These are phyloP conservation scores for Diaporthe helianthi DNA, from an alignment of 2,329 filamentous ascomycete genomes.

Conservation along the genomic window DNA sequence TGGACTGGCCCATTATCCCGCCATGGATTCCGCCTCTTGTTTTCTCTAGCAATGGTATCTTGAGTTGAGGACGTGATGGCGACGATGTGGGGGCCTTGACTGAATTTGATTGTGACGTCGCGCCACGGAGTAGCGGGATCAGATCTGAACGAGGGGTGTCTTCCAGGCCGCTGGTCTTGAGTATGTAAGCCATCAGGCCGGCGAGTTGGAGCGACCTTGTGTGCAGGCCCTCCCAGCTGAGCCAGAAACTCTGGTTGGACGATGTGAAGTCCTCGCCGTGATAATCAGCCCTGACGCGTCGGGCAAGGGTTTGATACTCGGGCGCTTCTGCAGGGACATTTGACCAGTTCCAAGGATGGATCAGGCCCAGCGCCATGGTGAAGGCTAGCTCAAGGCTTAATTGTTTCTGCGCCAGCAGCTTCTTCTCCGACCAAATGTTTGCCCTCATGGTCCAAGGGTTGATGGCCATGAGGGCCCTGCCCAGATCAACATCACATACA, in stretches of 20 bases:
- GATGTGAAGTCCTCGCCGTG: slow-evolving; percentile 28
- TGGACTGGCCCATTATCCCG: slow-evolving; percentile 14
- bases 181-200: slow-evolving; percentile 32
- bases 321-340: slow-evolving; percentile 5
- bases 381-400: slow-evolving; percentile 33
- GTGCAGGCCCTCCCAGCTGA: slow-evolving; percentile 35
- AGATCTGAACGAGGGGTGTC: slow-evolving; percentile 34
- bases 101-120: background rate
- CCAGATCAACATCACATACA: slow-evolving; percentile 31
- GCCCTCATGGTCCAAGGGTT: slow-evolving; percentile 33
- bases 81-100: background rate
- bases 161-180: slow-evolving; percentile 28
- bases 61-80: background rate
- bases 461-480: slow-evolving; percentile 30
- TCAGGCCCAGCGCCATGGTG: slow-evolving; percentile 29
- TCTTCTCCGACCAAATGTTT: slow-evolving; percentile 30
- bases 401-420: slow-evolving; percentile 29
- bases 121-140: slow-evolving; percentile 27
- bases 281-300: slow-evolving; percentile 31
- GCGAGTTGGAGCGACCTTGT: slow-evolving; percentile 34
- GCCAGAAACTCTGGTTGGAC: slow-evolving; percentile 33
- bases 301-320: slow-evolving; percentile 28
- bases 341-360: slow-evolving; percentile 31
- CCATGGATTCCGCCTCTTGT: background rate
- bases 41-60: slow-evolving; percentile 31